Conservation (phyloP, 345 rosid species). For the Arabis hirsuta region DNA sequence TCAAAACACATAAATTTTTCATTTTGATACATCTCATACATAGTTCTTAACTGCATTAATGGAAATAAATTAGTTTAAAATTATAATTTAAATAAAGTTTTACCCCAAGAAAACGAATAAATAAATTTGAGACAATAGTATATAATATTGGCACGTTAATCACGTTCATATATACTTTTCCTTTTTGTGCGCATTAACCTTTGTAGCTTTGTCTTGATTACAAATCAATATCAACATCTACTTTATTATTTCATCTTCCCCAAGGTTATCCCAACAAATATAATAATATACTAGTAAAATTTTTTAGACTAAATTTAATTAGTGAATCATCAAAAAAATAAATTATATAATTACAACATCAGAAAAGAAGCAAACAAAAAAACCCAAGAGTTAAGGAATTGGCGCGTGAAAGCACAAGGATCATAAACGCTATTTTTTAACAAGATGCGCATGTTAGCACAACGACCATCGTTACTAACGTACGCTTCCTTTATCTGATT, state of each 20-base stretch:
- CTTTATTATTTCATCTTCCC: constrained; percentile 33
- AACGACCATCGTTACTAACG: constrained; percentile 36
- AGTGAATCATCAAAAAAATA: neutral
- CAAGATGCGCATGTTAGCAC: constrained; percentile 37
- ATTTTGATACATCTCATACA: too few relatives aligned
- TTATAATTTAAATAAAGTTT: too few relatives aligned
- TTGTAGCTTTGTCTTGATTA: constrained; percentile 6
- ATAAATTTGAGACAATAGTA: too few relatives aligned
- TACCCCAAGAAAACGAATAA: too few relatives aligned
- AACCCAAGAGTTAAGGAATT: constrained; percentile 2
- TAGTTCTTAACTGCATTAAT: too few relatives aligned
- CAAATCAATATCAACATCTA: constrained; percentile 33
- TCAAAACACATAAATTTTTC: too few relatives aligned
- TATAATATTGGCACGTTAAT: constrained; percentile 37
- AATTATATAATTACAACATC: neutral
- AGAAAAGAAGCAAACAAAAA: too few relatives aligned
- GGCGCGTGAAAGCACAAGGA: constrained; percentile 36
- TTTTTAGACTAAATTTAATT: constrained; percentile 5
- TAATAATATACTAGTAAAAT: constrained; percentile 8
- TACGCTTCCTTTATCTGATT: constrained; percentile 18
- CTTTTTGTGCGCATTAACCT: constrained; percentile 39
- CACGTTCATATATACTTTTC: constrained; percentile 34
- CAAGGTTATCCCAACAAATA: constrained; percentile 19
- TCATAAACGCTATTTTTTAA: neutral
- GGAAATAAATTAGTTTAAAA: too few relatives aligned